Conservation (phyloP, 2,329 filamentous ascomycete genomes). For the Trichoderma semiorbis region DNA sequence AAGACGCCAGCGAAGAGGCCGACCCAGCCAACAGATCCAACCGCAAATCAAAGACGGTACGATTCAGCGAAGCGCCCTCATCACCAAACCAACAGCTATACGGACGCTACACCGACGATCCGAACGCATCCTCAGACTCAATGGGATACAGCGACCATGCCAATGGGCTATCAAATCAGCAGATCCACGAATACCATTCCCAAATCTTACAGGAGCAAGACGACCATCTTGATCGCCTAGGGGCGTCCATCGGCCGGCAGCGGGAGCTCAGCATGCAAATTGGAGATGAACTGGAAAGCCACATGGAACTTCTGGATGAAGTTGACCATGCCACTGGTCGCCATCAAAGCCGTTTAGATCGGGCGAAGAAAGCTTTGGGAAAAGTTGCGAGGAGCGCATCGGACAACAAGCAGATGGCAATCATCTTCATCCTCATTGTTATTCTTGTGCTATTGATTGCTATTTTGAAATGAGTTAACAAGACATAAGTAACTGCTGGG, state of each 20-base stretch:
- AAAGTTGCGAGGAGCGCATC: constrained; percentile 69
- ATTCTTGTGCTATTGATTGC: constrained; percentile 79
- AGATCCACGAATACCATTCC: constrained; percentile 81
- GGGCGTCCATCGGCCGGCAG: constrained; percentile 83
- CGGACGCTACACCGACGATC: constrained; percentile 67
- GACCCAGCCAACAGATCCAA: not conserved
- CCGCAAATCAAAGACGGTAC: constrained; percentile 66
- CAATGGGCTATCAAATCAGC: constrained; percentile 66
- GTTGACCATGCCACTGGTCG: constrained; percentile 79
- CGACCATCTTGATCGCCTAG: constrained; percentile 82
- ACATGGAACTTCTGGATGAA: constrained; percentile 85
- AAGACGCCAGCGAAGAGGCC: not conserved
- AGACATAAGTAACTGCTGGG: not conserved
- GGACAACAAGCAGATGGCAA: constrained; percentile 83
- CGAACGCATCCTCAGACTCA: constrained; percentile 44
- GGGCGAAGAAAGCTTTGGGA: constrained; percentile 69
- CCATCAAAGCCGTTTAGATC: constrained; percentile 71
- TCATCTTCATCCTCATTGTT: constrained; percentile 78
- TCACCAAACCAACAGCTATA: constrained; percentile 43
- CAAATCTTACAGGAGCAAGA: constrained; percentile 86
- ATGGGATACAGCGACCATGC: constrained; percentile 57
- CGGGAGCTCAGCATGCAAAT: constrained; percentile 93
- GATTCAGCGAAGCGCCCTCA: constrained; percentile 68
- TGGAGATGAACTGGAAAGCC: constrained; percentile 89
- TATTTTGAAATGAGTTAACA: constrained; percentile 61